Evolutionary conservation across 345 rosid species (phyloP), one percentile per base, ranked within the genome.

Genomic region (Microcos paniculata): DNA sequence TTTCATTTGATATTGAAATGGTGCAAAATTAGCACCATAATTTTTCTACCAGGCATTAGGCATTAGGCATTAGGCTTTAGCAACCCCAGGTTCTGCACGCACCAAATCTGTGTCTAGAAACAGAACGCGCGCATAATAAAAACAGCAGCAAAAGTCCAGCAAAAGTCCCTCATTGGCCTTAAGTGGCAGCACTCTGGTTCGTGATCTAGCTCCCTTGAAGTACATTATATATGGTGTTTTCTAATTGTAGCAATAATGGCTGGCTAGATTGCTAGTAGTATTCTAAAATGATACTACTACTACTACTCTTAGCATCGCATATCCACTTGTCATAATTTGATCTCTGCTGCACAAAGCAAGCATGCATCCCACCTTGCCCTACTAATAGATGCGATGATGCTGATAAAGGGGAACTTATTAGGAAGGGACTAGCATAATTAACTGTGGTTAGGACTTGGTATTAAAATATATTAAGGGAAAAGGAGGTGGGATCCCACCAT

Each of bases 401-500:
- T 38, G 71, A 76, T 78, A 56, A 33, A 64, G 46, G 23, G 49
- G 66, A 71, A 52, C 24, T 61, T 15, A 67, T 55, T 72, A 16
- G 28, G 67, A 64, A 64, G 62, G 76, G 77, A 80, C 58, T 43
- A 76, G 52, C 59, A 66, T 78, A 70, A 45, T 31, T 52, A 72
- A 71, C n/a, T n/a, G n/a, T 72, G 55, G 78, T 72, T 78, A 46
- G 64, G 72, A 57, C 77, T 70, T 75, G 75, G 77, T 84, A 81
- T 68, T 46, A 43, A 87, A 82, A 84, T 80, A 82, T 67, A 77
- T 73, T 58, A n/a, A 51, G 76, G 72, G 55, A 70, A n/a, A 64
- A 45, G 48, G 53, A 65, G 51, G 84, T 85, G 88, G 90, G 87
- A 40, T 5, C 80, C 88, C 90, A 85, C 88, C 84, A 68, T n/a